Evolutionary conservation across 2,329 filamentous ascomycete genomes (phyloP).

Genomic region (Diaporthe citri): DNA sequence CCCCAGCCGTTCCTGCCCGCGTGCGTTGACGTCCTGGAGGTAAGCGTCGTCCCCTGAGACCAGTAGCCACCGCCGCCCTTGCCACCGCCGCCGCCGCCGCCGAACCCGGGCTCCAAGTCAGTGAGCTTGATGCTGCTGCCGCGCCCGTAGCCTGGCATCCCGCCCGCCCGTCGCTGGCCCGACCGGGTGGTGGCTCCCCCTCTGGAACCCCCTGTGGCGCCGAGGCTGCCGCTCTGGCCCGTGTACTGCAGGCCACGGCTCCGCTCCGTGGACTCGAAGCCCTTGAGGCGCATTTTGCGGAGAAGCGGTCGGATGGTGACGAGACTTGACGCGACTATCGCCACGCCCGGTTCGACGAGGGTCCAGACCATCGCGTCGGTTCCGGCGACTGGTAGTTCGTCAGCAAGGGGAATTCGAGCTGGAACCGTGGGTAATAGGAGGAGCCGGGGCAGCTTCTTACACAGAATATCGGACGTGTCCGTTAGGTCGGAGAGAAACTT

Average conservation of each 20-base stretch:
- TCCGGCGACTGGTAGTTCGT: conserved; percentile 53
- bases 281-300: conserved; percentile 59
- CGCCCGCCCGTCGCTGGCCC: conserved; percentile 30
- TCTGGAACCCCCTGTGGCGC: conserved; percentile 26
- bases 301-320: conserved; percentile 68
- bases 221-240: conserved; percentile 45
- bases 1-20: conserved; percentile 15
- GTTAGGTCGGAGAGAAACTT: conserved; percentile 61
- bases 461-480: conserved; percentile 60
- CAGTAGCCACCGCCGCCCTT: background rate
- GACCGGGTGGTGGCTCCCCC: background rate
- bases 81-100: conserved; percentile 1
- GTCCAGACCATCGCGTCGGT: conserved; percentile 69
- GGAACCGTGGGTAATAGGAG: background rate
- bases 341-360: conserved; percentile 67
- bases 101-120: conserved; percentile 48
- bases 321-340: conserved; percentile 66
- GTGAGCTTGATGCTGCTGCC: conserved; percentile 55
- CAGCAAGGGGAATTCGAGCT: background rate
- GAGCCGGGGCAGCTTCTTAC: conserved; percentile 51
- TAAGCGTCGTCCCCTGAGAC: conserved; percentile 20
- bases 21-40: conserved; percentile 8
- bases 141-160: conserved; percentile 52
- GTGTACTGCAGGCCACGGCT: conserved; percentile 49
- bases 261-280: conserved; percentile 58